These are phyloP conservation scores for Cladosporium sp. DNA, from an alignment of 2,329 filamentous ascomycete genomes.

Conservation along the genomic window DNA sequence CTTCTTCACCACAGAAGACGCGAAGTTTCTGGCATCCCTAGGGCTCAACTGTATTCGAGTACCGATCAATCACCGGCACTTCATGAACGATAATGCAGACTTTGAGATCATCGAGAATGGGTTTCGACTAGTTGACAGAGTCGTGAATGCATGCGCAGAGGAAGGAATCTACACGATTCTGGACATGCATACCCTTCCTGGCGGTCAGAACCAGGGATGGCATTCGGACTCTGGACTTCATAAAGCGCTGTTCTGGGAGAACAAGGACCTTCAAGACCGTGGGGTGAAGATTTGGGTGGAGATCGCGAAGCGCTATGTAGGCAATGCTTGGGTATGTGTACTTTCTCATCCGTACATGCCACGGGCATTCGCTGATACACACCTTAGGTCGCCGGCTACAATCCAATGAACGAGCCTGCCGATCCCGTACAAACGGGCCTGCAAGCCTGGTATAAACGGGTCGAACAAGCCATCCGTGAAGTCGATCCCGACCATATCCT, in stretches of 20 bases:
- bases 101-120: constrained; percentile 40
- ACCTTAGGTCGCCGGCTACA: constrained; percentile 42
- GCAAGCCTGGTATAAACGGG: constrained; percentile 42
- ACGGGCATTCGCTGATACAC: neutral
- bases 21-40: constrained; percentile 52
- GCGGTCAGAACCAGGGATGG: constrained; percentile 49
- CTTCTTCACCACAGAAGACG: constrained; percentile 57
- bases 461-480: constrained; percentile 43
- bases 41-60: constrained; percentile 56
- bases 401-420: constrained; percentile 49
- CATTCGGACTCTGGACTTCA: constrained; percentile 45
- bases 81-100: constrained; percentile 43
- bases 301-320: constrained; percentile 42
- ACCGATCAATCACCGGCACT: constrained; percentile 58
- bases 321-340: constrained; percentile 38
- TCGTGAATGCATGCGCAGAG: constrained; percentile 45
- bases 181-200: constrained; percentile 47
- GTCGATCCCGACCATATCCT: constrained; percentile 48
- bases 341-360: neutral
- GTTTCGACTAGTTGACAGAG: constrained; percentile 47
- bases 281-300: constrained; percentile 47
- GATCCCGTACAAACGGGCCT: constrained; percentile 45
- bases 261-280: constrained; percentile 48
- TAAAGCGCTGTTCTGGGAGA: constrained; percentile 48
- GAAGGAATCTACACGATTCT: constrained; percentile 48